Evolutionary conservation across 2,329 filamentous ascomycete genomes (phyloP).

Genomic region (Cordyceps pruinosa): DNA sequence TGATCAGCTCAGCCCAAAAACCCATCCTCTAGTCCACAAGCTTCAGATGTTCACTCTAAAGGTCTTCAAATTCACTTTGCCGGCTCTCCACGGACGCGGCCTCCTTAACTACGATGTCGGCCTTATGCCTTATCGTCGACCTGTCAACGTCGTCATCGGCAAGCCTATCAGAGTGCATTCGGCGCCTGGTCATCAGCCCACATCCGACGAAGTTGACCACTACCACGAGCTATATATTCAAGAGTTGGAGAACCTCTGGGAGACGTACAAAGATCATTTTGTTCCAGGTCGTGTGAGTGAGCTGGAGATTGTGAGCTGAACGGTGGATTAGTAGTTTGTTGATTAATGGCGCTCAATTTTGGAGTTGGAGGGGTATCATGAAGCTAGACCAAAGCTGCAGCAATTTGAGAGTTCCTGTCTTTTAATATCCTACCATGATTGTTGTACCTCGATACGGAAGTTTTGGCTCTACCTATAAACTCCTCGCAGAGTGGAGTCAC

Average conservation of each 20-base stretch:
- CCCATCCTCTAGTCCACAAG: constrained; percentile 72
- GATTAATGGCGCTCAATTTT: background rate
- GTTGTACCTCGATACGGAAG: no score
- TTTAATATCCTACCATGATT: background rate
- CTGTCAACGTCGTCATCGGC: constrained; percentile 85
- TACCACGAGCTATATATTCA: constrained; percentile 72
- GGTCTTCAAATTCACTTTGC: constrained; percentile 84
- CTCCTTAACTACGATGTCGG: constrained; percentile 98
- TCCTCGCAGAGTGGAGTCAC: constrained; percentile 1
- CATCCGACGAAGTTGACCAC: constrained; percentile 68
- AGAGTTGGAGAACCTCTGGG: constrained; percentile 68
- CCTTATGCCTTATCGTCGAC: constrained; percentile 83
- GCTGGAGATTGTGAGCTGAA: constrained; percentile 44
- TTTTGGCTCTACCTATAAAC: no score
- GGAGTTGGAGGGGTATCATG: background rate
- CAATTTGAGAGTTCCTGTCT: background rate
- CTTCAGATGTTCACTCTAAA: constrained; percentile 80
- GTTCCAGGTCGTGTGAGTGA: constrained; percentile 56
- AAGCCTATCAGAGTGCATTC: constrained; percentile 65
- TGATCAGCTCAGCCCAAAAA: constrained; percentile 72
- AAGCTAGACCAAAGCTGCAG: background rate
- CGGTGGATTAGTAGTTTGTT: background rate
- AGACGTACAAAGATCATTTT: constrained; percentile 72
- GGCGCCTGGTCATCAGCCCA: constrained; percentile 51
- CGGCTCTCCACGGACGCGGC: constrained; percentile 81